Percentiles rank a stretch among this genome's conserved stretches.
Evolutionary conservation across 768 basidiomycete species (phyloP).

Genomic region (Amanita phalloides): DNA sequence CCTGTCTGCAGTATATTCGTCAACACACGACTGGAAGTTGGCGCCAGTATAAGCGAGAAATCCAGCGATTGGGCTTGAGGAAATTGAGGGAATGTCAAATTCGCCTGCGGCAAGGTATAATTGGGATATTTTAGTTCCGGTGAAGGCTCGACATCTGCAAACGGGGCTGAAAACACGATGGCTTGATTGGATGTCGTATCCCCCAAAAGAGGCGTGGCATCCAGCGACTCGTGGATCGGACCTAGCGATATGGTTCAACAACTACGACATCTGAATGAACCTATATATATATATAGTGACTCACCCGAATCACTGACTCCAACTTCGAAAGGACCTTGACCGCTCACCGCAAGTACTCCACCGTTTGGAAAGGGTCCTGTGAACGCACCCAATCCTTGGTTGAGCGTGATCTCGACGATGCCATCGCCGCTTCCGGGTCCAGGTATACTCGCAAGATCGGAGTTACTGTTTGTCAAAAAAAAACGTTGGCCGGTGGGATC

Average conservation of each 20-base stretch:
- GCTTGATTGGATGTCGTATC: slow-evolving; percentile 70
- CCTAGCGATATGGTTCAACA: slow-evolving; percentile 17
- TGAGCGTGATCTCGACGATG: slow-evolving; percentile 36
- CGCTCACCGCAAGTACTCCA: slow-evolving; percentile 40
- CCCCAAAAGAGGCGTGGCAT: slow-evolving; percentile 45
- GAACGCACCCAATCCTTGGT: slow-evolving; percentile 42
- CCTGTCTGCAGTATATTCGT: slow-evolving; percentile 40
- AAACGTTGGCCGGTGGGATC: slow-evolving; percentile 32
- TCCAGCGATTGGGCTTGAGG: slow-evolving; percentile 40
- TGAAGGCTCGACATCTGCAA: slow-evolving; percentile 18
- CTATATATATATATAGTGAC: neutral
- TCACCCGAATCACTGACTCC: slow-evolving; percentile 39
- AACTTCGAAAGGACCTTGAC: slow-evolving; percentile 42
- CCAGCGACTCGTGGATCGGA: slow-evolving; percentile 35
- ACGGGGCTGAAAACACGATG: slow-evolving; percentile 58
- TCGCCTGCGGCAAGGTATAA: slow-evolving; percentile 58
- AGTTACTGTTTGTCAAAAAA: slow-evolving; percentile 41
- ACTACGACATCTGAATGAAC: neutral
- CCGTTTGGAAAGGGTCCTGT: slow-evolving; percentile 33
- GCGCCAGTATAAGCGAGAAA: slow-evolving; percentile 40
- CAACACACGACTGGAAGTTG: slow-evolving; percentile 15
- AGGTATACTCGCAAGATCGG: slow-evolving; percentile 22
- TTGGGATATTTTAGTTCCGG: slow-evolving; percentile 53
- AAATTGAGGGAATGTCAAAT: slow-evolving; percentile 29
- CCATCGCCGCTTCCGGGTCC: slow-evolving; percentile 25